Evolutionary conservation across 768 basidiomycete species (phyloP), one percentile per base, ranked within the genome.

Genomic region (Paxillus involutus): DNA sequence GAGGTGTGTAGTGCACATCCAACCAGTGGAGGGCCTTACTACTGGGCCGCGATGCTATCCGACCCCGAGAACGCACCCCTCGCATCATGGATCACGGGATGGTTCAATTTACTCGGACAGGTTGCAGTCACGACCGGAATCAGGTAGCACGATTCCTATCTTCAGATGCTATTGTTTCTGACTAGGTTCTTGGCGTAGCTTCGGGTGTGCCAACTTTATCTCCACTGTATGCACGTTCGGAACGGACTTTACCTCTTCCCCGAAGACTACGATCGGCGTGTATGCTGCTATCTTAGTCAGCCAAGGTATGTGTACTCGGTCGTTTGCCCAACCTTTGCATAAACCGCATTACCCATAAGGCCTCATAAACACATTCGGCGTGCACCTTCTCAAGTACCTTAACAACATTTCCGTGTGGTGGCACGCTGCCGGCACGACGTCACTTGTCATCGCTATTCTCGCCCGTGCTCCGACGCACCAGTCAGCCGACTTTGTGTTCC

Each of bases 11-110:
- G 84, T 57, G 84, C 86, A 2, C 85, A 84, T 71, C 86, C 84
- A 5, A 86, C 85, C 2, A 84, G 81, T 46, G 86, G 88, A 6
- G 88, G 88, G 0, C 88, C 89, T 0, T 89, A 89, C 61, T 89
- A 84, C 68, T 89, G 88, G 89, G 83, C 87, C n/a, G 87, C 88
- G 1, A 86, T 89, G 81, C 69, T 90, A 1, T 82, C 85, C 2
- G 73, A 73, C 49, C 81, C 80, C 1, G 59, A 79, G 58, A 68
- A 78, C 36, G 86, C 86, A 4, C 73, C 86, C 0, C 74, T 89
- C 30, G 84, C 86, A 2, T 86, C 87, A 0, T 91, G 88, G 88
- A 76, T 86, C 12, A 86, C 85, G 1, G 88, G 84, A 11, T 87
- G 86, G 85, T 87, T 88, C 69, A 88, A 88, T 63, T 71, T 88